Evolutionary conservation across 257 asterid genomes (phyloP), one percentile per base, ranked within the genome.

Genomic region (Datura wrightii): DNA sequence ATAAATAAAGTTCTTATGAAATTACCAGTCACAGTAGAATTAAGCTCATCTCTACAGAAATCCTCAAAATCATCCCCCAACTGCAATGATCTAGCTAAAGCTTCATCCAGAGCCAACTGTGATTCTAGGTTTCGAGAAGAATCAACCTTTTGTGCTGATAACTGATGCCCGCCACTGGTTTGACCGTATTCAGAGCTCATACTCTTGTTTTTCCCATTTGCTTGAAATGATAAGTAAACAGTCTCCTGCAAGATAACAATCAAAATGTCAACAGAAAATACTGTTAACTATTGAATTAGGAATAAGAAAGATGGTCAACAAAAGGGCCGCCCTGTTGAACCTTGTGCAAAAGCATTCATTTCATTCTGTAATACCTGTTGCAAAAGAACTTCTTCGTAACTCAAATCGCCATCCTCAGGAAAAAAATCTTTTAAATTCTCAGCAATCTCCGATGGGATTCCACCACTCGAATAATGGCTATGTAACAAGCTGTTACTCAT

Each of bases 31-130:
- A 55, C 63, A 41, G 83, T 80, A 62, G 69, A 89, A 85, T 83
- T 90, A 11, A 82, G 89, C 83, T 90, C 93, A 42, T 91, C 86
- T 86, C 91, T 52, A 41, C 85, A 63, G 59, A 91, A 84, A 85
- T 85, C 86, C 80, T 93, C 90, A 87, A 91, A 93, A 85, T 93
- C 93, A 44, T 93, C 97, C 72, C 92, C 98, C 74, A 96, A 54
- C 86, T 92, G 94, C 89, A 94, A 89, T 82, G 98, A 92, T 89
- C 95, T 89, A 84, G 99, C 99, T 71, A 93, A 80, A 88, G 92
- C 98, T 88, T 96, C 99, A 89, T 96, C 98, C 8, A 92, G 88
- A 84, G 94, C 95, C 90, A 93, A 70, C 84, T 94, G 99, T 65
- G 89, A 87, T 82, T 92, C 94, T 66, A 84, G 80, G 76, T 83